A percentile compares a stretch with the other conserved stretches of the same genome.
These are phyloP conservation scores for Malania oleifera DNA, from an alignment of 164 flowering plant genomes.

Conservation along the genomic window DNA sequence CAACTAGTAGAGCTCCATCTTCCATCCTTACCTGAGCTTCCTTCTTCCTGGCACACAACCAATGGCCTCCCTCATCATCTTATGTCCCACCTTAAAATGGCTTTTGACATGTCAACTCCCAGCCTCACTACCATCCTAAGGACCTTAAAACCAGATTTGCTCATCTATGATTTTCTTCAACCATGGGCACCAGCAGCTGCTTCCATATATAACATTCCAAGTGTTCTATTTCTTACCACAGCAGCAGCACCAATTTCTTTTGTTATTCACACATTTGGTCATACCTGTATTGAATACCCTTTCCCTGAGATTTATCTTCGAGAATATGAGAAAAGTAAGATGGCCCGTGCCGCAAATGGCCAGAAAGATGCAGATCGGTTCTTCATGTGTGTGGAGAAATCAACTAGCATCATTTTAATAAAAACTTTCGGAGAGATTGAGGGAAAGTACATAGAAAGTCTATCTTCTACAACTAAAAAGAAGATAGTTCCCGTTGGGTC, in stretches of 20 bases:
- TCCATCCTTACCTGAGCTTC: constrained; percentile 10
- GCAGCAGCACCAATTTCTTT: not conserved
- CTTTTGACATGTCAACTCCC: constrained; percentile 17
- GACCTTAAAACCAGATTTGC: constrained; percentile 16
- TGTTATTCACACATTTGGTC: not conserved
- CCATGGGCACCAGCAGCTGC: constrained; percentile 23
- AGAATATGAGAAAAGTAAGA: not conserved
- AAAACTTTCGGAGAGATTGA: constrained; percentile 11
- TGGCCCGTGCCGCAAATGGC: not conserved
- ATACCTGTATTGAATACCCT: not conserved
- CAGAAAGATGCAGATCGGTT: not conserved
- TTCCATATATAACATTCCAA: constrained; percentile 1
- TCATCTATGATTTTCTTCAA: constrained; percentile 24
- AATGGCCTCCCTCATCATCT: constrained; percentile 23
- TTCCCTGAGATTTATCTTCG: constrained; percentile 2
- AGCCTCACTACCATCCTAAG: constrained; percentile 8
- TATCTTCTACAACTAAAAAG: not conserved
- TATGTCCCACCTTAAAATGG: constrained; percentile 20
- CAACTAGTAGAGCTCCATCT: constrained; percentile 12
- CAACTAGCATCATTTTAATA: constrained; percentile 3
- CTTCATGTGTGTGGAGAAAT: not conserved
- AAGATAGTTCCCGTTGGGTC: not conserved
- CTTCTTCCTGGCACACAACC: constrained; percentile 15
- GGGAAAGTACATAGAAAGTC: constrained; percentile 11
- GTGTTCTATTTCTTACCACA: not conserved